phyloP scores from a whole-genome alignment of 495 filamentous ascomycete genomes.

The Zalerion maritima region DNA sequence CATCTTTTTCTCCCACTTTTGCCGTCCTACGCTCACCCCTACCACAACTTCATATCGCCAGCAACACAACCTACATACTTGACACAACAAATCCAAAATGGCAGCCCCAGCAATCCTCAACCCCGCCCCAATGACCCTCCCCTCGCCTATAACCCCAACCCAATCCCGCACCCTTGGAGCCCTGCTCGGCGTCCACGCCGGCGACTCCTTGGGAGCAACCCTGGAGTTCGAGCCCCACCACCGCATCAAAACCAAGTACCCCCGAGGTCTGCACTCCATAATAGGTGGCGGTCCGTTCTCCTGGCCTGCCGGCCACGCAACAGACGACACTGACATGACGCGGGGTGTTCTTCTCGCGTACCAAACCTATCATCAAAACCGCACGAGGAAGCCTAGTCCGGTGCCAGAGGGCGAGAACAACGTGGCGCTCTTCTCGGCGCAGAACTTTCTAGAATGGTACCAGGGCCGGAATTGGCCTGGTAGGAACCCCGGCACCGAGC shows the following conservation, averaged over 20 bases:
- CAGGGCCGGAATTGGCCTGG: slow-evolving; percentile 3
- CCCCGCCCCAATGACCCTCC: no score
- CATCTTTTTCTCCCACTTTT: no score
- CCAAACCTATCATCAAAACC: no score
- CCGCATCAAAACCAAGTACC: slow-evolving; percentile 6
- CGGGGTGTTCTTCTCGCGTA: slow-evolving; percentile 10
- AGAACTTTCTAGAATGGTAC: slow-evolving; percentile 1
- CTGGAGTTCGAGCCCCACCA: slow-evolving; percentile 16
- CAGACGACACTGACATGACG: slow-evolving; percentile 5
- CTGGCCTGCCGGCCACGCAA: slow-evolving; percentile 12
- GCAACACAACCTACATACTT: no score
- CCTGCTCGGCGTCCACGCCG: slow-evolving; percentile 19
- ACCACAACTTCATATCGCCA: no score
- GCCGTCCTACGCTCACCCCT: no score
- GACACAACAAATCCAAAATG: no score
- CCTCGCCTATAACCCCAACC: no score
- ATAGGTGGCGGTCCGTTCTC: slow-evolving; percentile 15
- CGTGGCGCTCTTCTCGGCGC: not conserved
- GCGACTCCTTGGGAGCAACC: slow-evolving; percentile 19
- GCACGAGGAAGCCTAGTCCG: no score
- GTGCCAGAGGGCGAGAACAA: no score
- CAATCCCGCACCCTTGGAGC: slow-evolving; percentile 13
- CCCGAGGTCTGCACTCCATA: slow-evolving; percentile 12
- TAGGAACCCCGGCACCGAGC: slow-evolving; percentile 1
- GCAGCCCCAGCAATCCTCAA: no score